phyloP scores from a whole-genome alignment of 2,329 filamentous ascomycete species.

The Aphanoascus verrucosus region DNA sequence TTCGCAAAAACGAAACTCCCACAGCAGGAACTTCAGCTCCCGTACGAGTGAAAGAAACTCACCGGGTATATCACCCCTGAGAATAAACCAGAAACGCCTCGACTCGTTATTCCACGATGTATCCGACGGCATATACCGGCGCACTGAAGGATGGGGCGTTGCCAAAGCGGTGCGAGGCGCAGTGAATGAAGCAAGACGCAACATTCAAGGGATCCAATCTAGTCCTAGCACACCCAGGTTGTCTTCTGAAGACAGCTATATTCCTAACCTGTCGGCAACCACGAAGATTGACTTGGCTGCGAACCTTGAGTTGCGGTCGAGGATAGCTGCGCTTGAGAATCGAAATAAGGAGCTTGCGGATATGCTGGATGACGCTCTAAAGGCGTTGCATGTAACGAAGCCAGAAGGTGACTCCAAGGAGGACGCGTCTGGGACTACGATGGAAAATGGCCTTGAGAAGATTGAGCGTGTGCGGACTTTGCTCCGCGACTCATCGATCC shows the following conservation, averaged over 20 bases:
- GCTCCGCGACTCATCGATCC: slow-evolving; percentile 32
- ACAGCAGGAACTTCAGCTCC: slow-evolving; percentile 8
- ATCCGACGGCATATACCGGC: slow-evolving; percentile 38
- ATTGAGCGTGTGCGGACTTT: slow-evolving; percentile 36
- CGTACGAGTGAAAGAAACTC: slow-evolving; percentile 23
- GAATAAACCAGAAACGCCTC: slow-evolving; percentile 33
- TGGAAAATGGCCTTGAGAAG: slow-evolving; percentile 25
- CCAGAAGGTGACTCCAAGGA: not conserved
- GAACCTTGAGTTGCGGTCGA: slow-evolving; percentile 23
- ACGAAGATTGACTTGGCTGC: slow-evolving; percentile 13
- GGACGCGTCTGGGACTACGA: slow-evolving; percentile 13
- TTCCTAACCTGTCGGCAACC: slow-evolving; percentile 15
- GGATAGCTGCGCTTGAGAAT: slow-evolving; percentile 29
- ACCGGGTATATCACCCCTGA: slow-evolving; percentile 29
- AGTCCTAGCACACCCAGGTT: slow-evolving; percentile 25
- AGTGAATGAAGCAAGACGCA: slow-evolving; percentile 37
- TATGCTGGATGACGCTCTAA: slow-evolving; percentile 33
- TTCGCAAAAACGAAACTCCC: slow-evolving; percentile 11
- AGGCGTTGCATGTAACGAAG: slow-evolving; percentile 27
- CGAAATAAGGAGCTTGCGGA: slow-evolving; percentile 34
- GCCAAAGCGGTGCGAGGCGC: slow-evolving; percentile 40
- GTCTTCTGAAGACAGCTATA: slow-evolving; percentile 16
- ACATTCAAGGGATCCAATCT: slow-evolving; percentile 38
- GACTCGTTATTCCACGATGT: slow-evolving; percentile 41
- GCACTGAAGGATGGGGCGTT: slow-evolving; percentile 41